Base-by-base conservation (phyloP, 73 alveolate genomes). In the Stentor roeselii region DNA sequence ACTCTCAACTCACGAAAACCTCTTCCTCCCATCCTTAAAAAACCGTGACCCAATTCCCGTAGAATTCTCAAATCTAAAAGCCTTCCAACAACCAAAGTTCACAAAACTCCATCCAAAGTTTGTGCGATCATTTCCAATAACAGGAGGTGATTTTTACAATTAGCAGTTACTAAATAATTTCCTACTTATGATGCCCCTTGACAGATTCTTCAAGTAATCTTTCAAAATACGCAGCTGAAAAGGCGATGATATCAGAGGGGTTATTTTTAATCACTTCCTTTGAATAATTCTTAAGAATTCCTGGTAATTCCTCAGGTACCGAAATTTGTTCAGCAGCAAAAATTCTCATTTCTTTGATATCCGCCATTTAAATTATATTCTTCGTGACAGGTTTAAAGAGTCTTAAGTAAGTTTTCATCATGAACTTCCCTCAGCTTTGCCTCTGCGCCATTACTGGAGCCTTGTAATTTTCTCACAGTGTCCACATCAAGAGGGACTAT, bases 251-350 rank as follows among this genome's bases (percentile, higher is more conserved):
- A 84, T 94, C 92, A 59, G 60, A 90, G 3, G 99, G 99, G 86
- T 93, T 94, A 42, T 83, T 83, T 89, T 97, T 91, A 39, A 95
- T 94, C 38, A 95, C 99, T 78, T 90, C 97, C 90, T 95, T 95
- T 38, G 99, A 90, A 87, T 94, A 94, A 85, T 95, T 92, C 60
- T 91, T 87, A 50, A 94, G 78, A 34, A 95, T 90, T n/a, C 82
- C 86, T 11, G 99, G 98, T 78, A 95, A 84, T 78, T 90, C 96
- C 59, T 88, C 90, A 67, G 96, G 92, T 36, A 95, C 99, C 37
- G 88, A 95, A 3, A 95, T 91, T 78, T 95, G 89, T 83, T 95
- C 99, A 31, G 99, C 98, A 78, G 97, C 91, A 83, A 94, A 94
- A 59, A 95, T 92, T 82, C 98, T 87, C 89, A 86, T 76, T 87